Evolutionary conservation across 192 early-diverging fungal species (phyloP), one percentile per base, ranked within the genome.

Genomic region (Linnemannia schmuckeri): DNA sequence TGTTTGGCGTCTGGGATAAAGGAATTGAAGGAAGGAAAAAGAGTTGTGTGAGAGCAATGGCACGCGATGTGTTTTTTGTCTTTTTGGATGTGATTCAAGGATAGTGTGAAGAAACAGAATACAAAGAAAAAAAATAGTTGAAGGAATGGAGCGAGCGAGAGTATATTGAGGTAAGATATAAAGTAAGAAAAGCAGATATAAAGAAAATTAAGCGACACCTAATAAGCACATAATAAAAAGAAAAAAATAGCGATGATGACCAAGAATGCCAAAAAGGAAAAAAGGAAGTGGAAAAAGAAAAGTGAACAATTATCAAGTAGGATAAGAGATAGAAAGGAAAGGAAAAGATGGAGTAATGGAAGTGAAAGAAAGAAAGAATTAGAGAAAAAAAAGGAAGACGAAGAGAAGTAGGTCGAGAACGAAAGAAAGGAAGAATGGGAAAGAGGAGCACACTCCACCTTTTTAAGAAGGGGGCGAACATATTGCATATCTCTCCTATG

Each of bases 401-500:
- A 49, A 85, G 40, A 41, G 54, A 54, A n/a, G 70, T 66, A 5
- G 30, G 41, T 22, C 27, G 63, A 76, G 66, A 73, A 44, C 41
- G 71, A 74, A 40, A 13, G 46, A 55, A 10, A 46, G 49, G 70
- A 55, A 70, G 49, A 70, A 46, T 42, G 12, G 57, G 68, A 70
- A 35, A 22, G 17, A 71, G 33, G 38, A 46, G 44, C n/a, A 30
- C n/a, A 66, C 12, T 66, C 61, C 22, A 9, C 33, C n/a, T 35
- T 27, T n/a, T 69, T 52, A 55, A 70, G 40, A 42, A 52, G 13
- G 35, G 46, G 71, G 20, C 2, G 1, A 52, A 6, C 30, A 10
- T n/a, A 57, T 79, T n/a, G 70, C 70, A 79, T 71, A 41, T 70
- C 27, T 27, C 68, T 38, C n/a, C 27, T 33, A 54, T 27, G 44